Evolutionary conservation across 1,139 yeast species (phyloP).

Genomic region (Debaryomyces subglobosus): DNA sequence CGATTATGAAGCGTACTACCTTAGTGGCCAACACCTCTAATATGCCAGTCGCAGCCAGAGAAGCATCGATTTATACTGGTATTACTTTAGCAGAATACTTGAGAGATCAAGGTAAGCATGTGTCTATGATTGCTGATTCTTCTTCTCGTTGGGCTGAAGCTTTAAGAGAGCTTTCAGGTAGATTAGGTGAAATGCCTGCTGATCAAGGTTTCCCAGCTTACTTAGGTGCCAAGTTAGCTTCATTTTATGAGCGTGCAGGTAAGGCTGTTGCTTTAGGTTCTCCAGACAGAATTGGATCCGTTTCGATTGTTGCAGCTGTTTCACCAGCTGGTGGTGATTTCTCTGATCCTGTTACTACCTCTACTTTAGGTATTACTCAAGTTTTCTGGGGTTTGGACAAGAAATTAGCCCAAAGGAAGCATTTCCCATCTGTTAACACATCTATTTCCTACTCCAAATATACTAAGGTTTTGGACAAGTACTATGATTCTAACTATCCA

Average conservation of each 20-base stretch:
- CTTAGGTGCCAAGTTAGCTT: slow-evolving; percentile 97
- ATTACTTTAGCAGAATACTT: slow-evolving; percentile 97
- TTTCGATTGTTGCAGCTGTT: slow-evolving; percentile 98
- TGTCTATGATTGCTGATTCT: slow-evolving; percentile 99
- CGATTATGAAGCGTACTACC: slow-evolving; percentile 99
- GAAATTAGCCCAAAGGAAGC: slow-evolving; percentile 98
- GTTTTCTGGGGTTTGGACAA: slow-evolving; percentile 99
- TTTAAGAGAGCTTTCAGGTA: slow-evolving; percentile 98
- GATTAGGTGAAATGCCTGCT: slow-evolving; percentile 99
- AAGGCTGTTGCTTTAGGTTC: slow-evolving; percentile 94
- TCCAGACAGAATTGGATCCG: slow-evolving; percentile 95
- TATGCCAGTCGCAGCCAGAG: slow-evolving; percentile 99
- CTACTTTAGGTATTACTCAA: slow-evolving; percentile 98
- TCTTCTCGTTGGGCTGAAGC: slow-evolving; percentile 99
- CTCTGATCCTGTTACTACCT: slow-evolving; percentile 98
- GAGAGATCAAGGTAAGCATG: slow-evolving; percentile 99
- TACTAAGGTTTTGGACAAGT: slow-evolving; percentile 82
- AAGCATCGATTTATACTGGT: slow-evolving; percentile 98
- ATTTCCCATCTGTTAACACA: slow-evolving; percentile 98
- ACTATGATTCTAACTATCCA: slow-evolving; percentile 83
- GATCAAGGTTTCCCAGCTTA: slow-evolving; percentile 99
- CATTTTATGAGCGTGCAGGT: slow-evolving; percentile 99
- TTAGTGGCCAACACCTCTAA: slow-evolving; percentile 98
- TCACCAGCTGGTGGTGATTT: slow-evolving; percentile 99
- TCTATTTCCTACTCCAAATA: slow-evolving; percentile 95